A percentile compares a stretch with the other conserved stretches of the same genome.
Evolutionary conservation across 164 flowering plant species (phyloP).

Genomic region (Piper betle): DNA sequence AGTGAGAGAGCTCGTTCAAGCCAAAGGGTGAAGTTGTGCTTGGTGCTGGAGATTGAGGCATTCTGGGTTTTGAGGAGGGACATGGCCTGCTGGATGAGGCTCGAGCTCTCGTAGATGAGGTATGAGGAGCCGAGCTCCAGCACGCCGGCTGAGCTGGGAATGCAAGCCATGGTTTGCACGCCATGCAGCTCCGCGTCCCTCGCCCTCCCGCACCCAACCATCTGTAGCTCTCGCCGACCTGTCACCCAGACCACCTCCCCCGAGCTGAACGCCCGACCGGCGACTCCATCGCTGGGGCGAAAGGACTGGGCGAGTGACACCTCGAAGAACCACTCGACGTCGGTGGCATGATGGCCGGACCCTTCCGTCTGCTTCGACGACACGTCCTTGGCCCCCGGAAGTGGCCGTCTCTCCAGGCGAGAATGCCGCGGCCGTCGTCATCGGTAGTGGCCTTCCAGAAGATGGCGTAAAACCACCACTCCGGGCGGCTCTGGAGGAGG

Average conservation of each 20-base stretch:
- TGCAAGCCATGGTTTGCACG: not conserved
- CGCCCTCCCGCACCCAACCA: not conserved
- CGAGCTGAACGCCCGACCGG: slow-evolving; percentile 26
- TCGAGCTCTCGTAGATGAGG: slow-evolving; percentile 29
- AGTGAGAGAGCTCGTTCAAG: not conserved
- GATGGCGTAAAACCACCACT: slow-evolving; percentile 59
- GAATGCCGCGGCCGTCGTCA: not conserved
- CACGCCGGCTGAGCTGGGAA: slow-evolving; percentile 35
- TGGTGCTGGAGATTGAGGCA: not conserved
- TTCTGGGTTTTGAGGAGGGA: too few relatives aligned
- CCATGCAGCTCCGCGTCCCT: not conserved
- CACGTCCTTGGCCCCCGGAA: too few relatives aligned
- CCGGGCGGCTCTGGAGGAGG: slow-evolving; percentile 29
- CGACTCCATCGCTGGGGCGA: slow-evolving; percentile 24
- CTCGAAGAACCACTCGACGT: slow-evolving; percentile 57
- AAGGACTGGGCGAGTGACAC: slow-evolving; percentile 40
- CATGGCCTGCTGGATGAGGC: slow-evolving; percentile 27
- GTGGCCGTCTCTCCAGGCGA: too few relatives aligned
- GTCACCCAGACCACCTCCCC: slow-evolving; percentile 36
- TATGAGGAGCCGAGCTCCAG: slow-evolving; percentile 51
- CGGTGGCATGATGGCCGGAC: not conserved
- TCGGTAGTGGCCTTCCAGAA: slow-evolving; percentile 43
- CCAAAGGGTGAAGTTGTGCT: not conserved
- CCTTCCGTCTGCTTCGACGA: too few relatives aligned
- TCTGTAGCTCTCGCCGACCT: not conserved